Evolutionary conservation across 305 asterid species (phyloP), one percentile per base, ranked within the genome.

Genomic region (Ruellia speciosa): DNA sequence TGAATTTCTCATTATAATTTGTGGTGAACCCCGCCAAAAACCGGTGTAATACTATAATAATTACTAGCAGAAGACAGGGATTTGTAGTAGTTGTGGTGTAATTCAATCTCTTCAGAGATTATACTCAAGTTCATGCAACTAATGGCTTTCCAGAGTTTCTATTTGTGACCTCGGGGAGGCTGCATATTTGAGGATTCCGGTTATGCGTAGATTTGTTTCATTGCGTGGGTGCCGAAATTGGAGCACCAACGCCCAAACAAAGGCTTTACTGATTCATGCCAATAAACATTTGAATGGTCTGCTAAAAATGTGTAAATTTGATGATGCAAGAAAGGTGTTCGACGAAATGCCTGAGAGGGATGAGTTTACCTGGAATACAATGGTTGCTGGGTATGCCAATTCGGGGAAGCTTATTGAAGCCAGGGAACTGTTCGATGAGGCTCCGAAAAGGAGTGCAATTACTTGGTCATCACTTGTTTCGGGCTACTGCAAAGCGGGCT

Each of bases 381-480:
- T 89, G 77, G 49, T 89, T 41, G 60, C 84, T 3, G 94, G 93
- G 37, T 82, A 74, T 64, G 94, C 88, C 5, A 70, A 82, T 66
- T 57, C 77, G 5, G 90, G 93, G 54, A 78, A 68, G 75, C 52
- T 79, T 55, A 50, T 48, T 48, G 94, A 89, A 66, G 95, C 93
- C 9, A 70, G 75, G 57, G 15, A 67, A 49, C 67, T 86, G 55
- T 84, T 89, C 31, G 70, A 77, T 12, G 66, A 72, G 49, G 43
- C 68, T 37, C 93, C 93, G 1, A 75, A 49, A 9, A 85, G 61
- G 71, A 77, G 69, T 69, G 60, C 85, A 4, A 72, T 80, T 14
- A 74, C 86, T 46, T 89, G 97, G 97, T 87, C 97, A 2, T 78
- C 93, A 1, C 81, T 89, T 49, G 60, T 89, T 70, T 84, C 93